phyloP scores from a whole-genome alignment of 345 rosid species.

The Firmiana major region DNA sequence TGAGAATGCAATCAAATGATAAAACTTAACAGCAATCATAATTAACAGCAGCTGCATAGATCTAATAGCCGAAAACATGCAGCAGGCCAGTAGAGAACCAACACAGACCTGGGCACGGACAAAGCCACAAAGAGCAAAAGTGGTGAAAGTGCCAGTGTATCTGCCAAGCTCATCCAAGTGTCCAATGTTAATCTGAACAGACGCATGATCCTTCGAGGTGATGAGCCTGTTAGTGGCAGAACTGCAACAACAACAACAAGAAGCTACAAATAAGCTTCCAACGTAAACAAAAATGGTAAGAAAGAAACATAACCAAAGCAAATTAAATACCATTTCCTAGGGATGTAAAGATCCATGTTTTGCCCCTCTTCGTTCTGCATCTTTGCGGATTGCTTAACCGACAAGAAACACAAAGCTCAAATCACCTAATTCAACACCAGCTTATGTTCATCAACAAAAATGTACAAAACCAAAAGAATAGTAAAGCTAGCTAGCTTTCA shows the following conservation, averaged over 20 bases:
- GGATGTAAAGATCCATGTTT: slow-evolving; percentile 82
- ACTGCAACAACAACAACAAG: slow-evolving; percentile 30
- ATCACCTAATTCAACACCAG: background rate
- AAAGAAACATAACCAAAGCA: background rate
- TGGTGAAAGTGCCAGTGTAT: slow-evolving; percentile 1
- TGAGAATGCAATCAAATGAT: background rate
- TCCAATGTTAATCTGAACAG: slow-evolving; percentile 65
- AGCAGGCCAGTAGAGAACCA: background rate
- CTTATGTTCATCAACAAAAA: background rate
- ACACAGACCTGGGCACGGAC: slow-evolving; percentile 63
- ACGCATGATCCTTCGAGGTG: slow-evolving; percentile 68
- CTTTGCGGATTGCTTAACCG: background rate
- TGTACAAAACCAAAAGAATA: background rate
- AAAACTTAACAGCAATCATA: background rate
- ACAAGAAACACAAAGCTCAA: background rate
- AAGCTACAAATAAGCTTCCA: background rate
- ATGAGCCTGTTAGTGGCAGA: slow-evolving; percentile 72
- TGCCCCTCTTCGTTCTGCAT: slow-evolving; percentile 46
- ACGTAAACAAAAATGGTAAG: background rate
- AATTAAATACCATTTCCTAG: slow-evolving; percentile 69
- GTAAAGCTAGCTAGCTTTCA: background rate
- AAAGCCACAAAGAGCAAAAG: slow-evolving; percentile 16
- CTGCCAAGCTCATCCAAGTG: slow-evolving; percentile 45
- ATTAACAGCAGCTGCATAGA: background rate
- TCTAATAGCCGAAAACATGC: background rate